Evolutionary conservation across 2,329 filamentous ascomycete genomes (phyloP).

Genomic region (Nannizziopsis arthrosporioides): DNA sequence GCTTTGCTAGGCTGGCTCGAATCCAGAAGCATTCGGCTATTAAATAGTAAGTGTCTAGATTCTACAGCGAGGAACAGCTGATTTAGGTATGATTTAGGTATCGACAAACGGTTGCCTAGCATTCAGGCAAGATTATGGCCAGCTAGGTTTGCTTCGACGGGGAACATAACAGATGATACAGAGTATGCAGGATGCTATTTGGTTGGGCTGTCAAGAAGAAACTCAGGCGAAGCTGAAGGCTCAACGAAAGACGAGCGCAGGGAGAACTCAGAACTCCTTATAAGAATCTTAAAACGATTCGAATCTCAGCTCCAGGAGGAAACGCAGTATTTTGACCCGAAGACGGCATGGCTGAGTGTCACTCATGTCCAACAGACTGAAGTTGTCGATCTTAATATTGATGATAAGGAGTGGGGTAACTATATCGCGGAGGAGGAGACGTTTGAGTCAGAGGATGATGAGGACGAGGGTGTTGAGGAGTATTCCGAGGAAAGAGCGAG

Average conservation of each 20-base stretch:
- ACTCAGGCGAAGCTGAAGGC: constrained; percentile 1
- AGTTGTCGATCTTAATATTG: constrained; percentile 14
- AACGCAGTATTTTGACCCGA: constrained; percentile 26
- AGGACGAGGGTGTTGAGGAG: constrained; percentile 9
- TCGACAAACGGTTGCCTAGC: constrained; percentile 42
- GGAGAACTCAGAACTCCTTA: constrained; percentile 35
- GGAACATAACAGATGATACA: constrained; percentile 18
- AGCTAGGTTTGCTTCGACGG: constrained; percentile 42
- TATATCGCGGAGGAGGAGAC: constrained; percentile 4
- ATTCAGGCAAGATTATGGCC: constrained; percentile 52
- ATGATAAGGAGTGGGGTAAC: constrained; percentile 14
- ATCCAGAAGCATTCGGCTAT: constrained; percentile 46
- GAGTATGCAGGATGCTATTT: constrained; percentile 53
- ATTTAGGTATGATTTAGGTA: constrained; percentile 31
- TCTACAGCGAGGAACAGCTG: background rate
- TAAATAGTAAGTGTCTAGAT: constrained; percentile 41
- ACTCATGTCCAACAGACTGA: constrained; percentile 21
- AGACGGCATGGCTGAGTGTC: constrained; percentile 26
- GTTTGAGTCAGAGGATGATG: constrained; percentile 12
- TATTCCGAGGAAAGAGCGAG: constrained; percentile 7
- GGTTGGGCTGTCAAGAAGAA: constrained; percentile 40
- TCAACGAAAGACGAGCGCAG: constrained; percentile 31
- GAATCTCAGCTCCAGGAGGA: constrained; percentile 26
- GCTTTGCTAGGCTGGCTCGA: constrained; percentile 53
- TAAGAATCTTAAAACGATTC: constrained; percentile 26